phyloP scores from a whole-genome alignment of 2,329 filamentous ascomycete genomes.

The Zarea fungicola region DNA sequence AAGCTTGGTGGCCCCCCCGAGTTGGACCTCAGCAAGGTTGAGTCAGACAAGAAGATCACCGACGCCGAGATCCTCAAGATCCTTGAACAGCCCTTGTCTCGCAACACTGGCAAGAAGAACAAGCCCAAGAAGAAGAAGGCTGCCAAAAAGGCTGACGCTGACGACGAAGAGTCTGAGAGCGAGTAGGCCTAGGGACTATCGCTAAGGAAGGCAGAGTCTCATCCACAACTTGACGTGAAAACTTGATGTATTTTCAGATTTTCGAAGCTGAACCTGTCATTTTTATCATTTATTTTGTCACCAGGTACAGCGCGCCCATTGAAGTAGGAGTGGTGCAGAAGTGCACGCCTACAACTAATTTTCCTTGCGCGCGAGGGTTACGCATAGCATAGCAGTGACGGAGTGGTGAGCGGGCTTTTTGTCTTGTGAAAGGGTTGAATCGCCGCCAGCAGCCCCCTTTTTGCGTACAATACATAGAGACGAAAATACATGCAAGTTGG shows the following conservation, averaged over 20 bases:
- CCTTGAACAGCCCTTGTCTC: slow-evolving; percentile 78
- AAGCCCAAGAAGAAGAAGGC: slow-evolving; percentile 72
- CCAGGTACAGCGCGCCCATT: not conserved
- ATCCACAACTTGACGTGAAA: not conserved
- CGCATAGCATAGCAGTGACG: slow-evolving; percentile 4
- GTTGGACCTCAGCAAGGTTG: slow-evolving; percentile 73
- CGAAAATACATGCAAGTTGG: slow-evolving; percentile 6
- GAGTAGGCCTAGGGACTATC: slow-evolving; percentile 5
- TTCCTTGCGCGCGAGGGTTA: slow-evolving; percentile 3
- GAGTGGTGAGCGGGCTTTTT: not conserved
- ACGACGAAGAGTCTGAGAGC: slow-evolving; percentile 31
- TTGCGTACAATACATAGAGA: slow-evolving; percentile 8
- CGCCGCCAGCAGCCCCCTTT: not conserved
- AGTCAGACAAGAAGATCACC: slow-evolving; percentile 96
- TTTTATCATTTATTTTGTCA: not conserved
- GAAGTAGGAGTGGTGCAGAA: slow-evolving; percentile 3
- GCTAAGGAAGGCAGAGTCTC: slow-evolving; percentile 1
- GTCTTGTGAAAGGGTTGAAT: not conserved
- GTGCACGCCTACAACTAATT: too few species aligned
- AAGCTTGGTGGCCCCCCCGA: slow-evolving; percentile 73
- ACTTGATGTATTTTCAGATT: not conserved
- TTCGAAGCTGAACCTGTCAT: too few species aligned
- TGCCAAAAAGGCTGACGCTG: slow-evolving; percentile 39
- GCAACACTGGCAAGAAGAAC: slow-evolving; percentile 89
- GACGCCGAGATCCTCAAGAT: slow-evolving; percentile 96